These are phyloP conservation scores for Prinsepia uniflora DNA, from an alignment of 306 rosid genomes.

Conservation along the genomic window DNA sequence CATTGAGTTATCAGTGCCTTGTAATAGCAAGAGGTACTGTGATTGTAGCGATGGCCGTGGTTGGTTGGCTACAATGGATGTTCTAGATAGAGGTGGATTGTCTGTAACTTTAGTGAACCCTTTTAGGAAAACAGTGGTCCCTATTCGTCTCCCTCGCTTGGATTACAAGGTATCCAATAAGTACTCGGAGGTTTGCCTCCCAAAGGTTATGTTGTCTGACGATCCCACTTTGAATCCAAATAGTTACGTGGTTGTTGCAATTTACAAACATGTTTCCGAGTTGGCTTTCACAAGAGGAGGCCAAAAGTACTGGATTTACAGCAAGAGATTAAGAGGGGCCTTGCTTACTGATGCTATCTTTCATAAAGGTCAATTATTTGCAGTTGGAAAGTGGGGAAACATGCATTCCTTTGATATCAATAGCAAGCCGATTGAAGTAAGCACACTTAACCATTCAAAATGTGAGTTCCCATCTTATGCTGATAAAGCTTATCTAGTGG, in stretches of 20 bases:
- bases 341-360: neutral
- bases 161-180: neutral
- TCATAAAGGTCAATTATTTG: neutral
- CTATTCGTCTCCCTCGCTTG: neutral
- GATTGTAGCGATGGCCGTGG: neutral
- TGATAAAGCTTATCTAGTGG: neutral
- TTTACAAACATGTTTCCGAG: neutral
- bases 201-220: neutral
- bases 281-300: neutral
- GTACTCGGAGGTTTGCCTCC: neutral
- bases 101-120: neutral
- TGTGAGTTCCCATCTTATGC: neutral
- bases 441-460: neutral
- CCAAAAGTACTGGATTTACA: neutral
- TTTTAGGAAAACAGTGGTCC: neutral
- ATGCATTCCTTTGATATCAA: neutral
- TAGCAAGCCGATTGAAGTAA: neutral
- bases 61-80: conserved; percentile 4
- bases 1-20: neutral
- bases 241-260: neutral
- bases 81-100: neutral
- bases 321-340: neutral
- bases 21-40: conserved; percentile 2
- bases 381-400: neutral
- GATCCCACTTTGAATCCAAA: neutral